Conservation (phyloP, 805 yeast genomes). For the Cyberlindnera maclurae region DNA sequence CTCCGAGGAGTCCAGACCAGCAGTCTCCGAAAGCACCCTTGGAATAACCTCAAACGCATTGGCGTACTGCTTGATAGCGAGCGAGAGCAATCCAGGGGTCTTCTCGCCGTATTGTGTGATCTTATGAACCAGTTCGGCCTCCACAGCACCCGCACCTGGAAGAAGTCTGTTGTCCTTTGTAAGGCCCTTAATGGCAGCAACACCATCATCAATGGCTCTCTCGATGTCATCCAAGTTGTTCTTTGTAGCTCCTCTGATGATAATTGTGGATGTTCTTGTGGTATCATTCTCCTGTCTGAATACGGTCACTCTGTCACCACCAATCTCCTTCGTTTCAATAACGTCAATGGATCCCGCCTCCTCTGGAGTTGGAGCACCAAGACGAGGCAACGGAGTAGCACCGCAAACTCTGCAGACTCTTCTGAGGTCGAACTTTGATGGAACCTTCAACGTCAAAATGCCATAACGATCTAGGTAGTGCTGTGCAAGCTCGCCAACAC, state of each 20-base stretch:
- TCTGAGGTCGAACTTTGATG: conserved; percentile 90
- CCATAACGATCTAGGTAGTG: conserved; percentile 87
- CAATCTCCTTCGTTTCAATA: conserved; percentile 89
- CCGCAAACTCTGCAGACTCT: conserved; percentile 95
- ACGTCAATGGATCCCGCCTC: conserved; percentile 85
- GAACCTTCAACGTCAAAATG: conserved; percentile 79
- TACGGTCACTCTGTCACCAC: conserved; percentile 94
- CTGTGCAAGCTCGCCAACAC: conserved; percentile 86
- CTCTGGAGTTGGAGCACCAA: conserved; percentile 93
- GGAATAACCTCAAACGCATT: conserved; percentile 94
- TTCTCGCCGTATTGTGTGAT: conserved; percentile 83
- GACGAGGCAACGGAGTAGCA: conserved; percentile 89
- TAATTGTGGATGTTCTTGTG: conserved; percentile 86
- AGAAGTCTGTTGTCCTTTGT: conserved; percentile 73
- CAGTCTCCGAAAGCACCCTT: conserved; percentile 85
- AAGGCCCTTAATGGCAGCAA: conserved; percentile 82
- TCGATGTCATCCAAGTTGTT: conserved; percentile 90
- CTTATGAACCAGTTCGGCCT: conserved; percentile 76
- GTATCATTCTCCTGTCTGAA: conserved; percentile 64
- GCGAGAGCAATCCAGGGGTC: conserved; percentile 88
- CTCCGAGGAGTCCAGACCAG: conserved; percentile 87
- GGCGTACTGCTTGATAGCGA: conserved; percentile 91
- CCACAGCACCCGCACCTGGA: conserved; percentile 96
- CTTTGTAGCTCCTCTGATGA: conserved; percentile 94
- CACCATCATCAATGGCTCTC: conserved; percentile 97